These are phyloP conservation scores for Teunomyces gatunensis DNA, from an alignment of 805 yeast genomes.

Conservation along the genomic window DNA sequence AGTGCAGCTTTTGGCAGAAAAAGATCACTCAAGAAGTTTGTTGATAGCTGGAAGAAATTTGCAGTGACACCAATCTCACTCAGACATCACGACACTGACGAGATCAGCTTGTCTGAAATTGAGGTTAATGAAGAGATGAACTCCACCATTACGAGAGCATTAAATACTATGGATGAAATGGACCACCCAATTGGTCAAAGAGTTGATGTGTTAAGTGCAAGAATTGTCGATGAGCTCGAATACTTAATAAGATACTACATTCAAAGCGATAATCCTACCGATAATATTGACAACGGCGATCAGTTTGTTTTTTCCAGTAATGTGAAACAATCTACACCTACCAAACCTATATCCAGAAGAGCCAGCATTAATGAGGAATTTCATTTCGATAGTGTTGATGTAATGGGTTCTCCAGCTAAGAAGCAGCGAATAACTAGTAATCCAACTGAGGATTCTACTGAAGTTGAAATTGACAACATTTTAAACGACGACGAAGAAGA, in stretches of 20 bases:
- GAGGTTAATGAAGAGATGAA: slow-evolving; percentile 2
- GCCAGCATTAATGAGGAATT: slow-evolving; percentile 1
- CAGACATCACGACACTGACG: neutral
- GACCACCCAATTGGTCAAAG: slow-evolving; percentile 28
- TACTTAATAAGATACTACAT: slow-evolving; percentile 47
- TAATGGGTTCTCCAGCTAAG: slow-evolving; percentile 17
- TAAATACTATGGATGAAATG: slow-evolving; percentile 9
- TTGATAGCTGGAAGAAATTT: slow-evolving; percentile 43
- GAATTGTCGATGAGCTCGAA: slow-evolving; percentile 69
- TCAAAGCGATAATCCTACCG: slow-evolving; percentile 10
- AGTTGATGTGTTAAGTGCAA: slow-evolving; percentile 65
- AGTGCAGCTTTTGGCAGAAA: slow-evolving; percentile 22
- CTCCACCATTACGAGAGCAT: neutral
- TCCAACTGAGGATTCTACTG: slow-evolving; percentile 1
- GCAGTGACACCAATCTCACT: slow-evolving; percentile 2
- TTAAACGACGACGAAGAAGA: slow-evolving; percentile 12
- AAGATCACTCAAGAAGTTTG: slow-evolving; percentile 34
- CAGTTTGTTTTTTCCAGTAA: neutral
- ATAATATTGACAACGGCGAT: slow-evolving; percentile 15
- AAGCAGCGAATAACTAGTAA: slow-evolving; percentile 8
- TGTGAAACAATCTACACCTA: neutral
- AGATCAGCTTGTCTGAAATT: neutral
- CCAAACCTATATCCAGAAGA: neutral
- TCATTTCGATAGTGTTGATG: slow-evolving; percentile 6
- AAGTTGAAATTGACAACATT: slow-evolving; percentile 6